Percentiles rank a stretch among this genome's conserved stretches.
phyloP scores from a whole-genome alignment of 306 rosid species.

The Malus sylvestris region DNA sequence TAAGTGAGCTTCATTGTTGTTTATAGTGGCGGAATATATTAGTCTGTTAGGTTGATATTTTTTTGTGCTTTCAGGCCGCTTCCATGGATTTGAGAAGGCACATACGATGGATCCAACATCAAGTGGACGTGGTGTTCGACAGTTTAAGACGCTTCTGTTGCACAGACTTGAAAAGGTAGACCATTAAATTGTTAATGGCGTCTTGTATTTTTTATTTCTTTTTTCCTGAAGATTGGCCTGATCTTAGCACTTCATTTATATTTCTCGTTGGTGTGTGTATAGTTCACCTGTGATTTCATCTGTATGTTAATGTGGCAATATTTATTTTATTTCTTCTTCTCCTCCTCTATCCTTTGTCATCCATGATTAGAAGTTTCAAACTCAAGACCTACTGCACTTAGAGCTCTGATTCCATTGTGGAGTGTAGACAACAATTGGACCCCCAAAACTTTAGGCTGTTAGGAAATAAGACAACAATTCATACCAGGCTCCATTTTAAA shows the following conservation, averaged over 20 bases:
- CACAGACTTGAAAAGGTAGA: conserved; percentile 74
- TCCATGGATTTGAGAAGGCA: conserved; percentile 91
- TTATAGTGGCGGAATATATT: background rate
- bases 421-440: background rate
- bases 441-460: background rate
- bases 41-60: conserved; percentile 1
- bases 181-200: conserved; percentile 12
- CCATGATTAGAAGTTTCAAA: background rate
- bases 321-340: background rate
- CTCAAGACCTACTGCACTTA: background rate
- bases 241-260: background rate
- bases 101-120: conserved; percentile 75
- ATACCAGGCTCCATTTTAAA: background rate
- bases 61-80: conserved; percentile 61
- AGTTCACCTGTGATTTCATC: background rate
- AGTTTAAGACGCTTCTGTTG: conserved; percentile 81
- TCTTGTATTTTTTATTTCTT: background rate
- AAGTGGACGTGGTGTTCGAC: conserved; percentile 91
- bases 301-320: background rate
- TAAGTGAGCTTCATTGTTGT: background rate
- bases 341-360: background rate
- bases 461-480: background rate
- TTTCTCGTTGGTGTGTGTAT: background rate
- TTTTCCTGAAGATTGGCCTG: conserved; percentile 8
- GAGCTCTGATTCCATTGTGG: background rate